Conservation (phyloP, 768 basidiomycete species). For the Hortiboletus flavorubellus region DNA sequence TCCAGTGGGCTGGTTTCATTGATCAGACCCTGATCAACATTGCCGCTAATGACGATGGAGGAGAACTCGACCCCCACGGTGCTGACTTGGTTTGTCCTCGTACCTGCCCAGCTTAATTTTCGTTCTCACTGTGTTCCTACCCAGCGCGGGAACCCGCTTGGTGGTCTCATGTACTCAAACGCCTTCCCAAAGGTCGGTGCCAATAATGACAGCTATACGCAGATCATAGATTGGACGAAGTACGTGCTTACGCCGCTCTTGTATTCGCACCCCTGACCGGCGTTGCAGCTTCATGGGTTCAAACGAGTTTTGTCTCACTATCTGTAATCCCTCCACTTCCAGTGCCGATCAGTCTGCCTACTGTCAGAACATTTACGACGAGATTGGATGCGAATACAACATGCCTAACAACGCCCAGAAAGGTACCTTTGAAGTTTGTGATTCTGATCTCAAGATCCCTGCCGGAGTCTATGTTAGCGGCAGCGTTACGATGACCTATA, state of each 20-base stretch:
- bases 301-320: constrained; percentile 62
- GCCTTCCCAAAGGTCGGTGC: constrained; percentile 43
- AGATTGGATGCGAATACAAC: constrained; percentile 71
- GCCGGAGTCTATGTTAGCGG: constrained; percentile 49
- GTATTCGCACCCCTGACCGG: background rate
- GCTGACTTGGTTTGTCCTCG: constrained; percentile 51
- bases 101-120: constrained; percentile 6
- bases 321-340: constrained; percentile 55
- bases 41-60: constrained; percentile 54
- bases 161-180: constrained; percentile 65
- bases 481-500: constrained; percentile 42
- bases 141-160: constrained; percentile 78
- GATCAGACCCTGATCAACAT: constrained; percentile 61
- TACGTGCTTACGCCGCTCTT: constrained; percentile 25
- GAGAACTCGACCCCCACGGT: constrained; percentile 76
- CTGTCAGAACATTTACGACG: constrained; percentile 74
- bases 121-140: constrained; percentile 3
- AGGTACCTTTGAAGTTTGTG: constrained; percentile 62
- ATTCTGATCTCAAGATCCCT: constrained; percentile 58
- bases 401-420: constrained; percentile 60
- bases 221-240: constrained; percentile 68
- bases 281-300: constrained; percentile 60
- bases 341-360: constrained; percentile 39
- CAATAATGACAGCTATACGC: constrained; percentile 41
- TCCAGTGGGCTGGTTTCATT: constrained; percentile 60